Evolutionary conservation across 768 basidiomycete genomes (phyloP).

Genomic region (Collybia nuda): DNA sequence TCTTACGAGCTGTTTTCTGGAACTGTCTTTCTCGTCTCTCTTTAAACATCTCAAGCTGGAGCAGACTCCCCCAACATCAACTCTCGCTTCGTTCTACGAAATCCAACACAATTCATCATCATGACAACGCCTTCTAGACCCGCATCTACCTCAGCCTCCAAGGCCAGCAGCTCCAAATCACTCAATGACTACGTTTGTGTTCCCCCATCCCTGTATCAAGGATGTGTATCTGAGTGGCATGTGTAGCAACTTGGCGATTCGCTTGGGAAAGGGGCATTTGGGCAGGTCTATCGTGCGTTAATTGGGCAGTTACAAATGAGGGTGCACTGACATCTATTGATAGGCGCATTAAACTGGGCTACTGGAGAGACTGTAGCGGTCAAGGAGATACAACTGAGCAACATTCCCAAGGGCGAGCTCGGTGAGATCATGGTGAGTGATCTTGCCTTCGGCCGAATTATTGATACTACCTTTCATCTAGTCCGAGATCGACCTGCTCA

Average conservation of each 20-base stretch:
- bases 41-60: conserved; percentile 18
- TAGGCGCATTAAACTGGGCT: conserved; percentile 90
- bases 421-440: conserved; percentile 92
- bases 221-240: conserved; percentile 6
- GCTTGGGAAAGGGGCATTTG: conserved; percentile 95
- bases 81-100: conserved; percentile 9
- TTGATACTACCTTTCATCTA: conserved; percentile 30
- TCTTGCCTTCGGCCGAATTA: conserved; percentile 5
- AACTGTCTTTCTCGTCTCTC: conserved; percentile 13
- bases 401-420: conserved; percentile 90
- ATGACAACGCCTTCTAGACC: conserved; percentile 42
- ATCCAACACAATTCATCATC: conserved; percentile 14
- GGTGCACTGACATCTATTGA: conserved; percentile 8
- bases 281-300: conserved; percentile 91
- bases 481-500: conserved; percentile 97
- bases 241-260: conserved; percentile 92
- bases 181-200: conserved; percentile 65
- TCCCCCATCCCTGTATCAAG: conserved; percentile 1
- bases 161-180: conserved; percentile 45
- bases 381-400: conserved; percentile 94
- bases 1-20: conserved; percentile 9
- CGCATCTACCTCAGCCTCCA: conserved; percentile 32
- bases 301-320: conserved; percentile 1
- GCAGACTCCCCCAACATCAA: conserved; percentile 6
- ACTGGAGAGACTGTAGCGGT: conserved; percentile 98